Percentiles rank a stretch among this genome's conserved stretches.
phyloP scores from a whole-genome alignment of 805 yeast species.

The Scheffersomyces amazonensis region DNA sequence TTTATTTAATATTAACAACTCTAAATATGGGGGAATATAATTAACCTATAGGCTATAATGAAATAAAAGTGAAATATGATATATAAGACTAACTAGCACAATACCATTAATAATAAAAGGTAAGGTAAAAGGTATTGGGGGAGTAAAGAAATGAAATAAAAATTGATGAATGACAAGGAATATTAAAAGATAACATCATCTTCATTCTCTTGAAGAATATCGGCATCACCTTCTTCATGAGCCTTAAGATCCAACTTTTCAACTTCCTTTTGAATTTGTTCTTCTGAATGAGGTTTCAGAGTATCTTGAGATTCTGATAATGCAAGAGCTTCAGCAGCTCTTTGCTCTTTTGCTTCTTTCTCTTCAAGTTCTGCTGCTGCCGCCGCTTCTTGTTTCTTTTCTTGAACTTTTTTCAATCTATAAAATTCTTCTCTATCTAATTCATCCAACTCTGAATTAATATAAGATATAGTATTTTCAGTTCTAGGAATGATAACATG shows the following conservation, averaged over 20 bases:
- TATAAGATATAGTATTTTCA: constrained; percentile 87
- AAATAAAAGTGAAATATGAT: no score
- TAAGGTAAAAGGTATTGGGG: no score
- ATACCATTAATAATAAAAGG: no score
- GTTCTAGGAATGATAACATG: constrained; percentile 98
- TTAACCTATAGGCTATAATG: no score
- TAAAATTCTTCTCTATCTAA: constrained; percentile 97
- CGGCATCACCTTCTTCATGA: constrained; percentile 13
- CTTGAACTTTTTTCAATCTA: constrained; percentile 93
- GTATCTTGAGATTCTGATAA: constrained; percentile 9
- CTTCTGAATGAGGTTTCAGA: constrained; percentile 13
- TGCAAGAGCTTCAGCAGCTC: constrained; percentile 6
- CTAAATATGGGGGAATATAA: no score
- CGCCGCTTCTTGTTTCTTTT: constrained; percentile 80
- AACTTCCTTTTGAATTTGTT: constrained; percentile 26
- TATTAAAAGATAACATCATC: constrained; percentile 45
- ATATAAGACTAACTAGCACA: no score
- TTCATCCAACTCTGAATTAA: constrained; percentile 95
- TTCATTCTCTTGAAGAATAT: constrained; percentile 39
- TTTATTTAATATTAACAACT: no score
- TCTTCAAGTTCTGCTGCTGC: constrained; percentile 63
- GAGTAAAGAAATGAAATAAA: no score
- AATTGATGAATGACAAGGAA: no score
- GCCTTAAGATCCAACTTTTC: constrained; percentile 20
- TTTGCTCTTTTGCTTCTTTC: constrained; percentile 11